Base-by-base conservation (phyloP, 257 asterid genomes). In the Gentiana dahurica region DNA sequence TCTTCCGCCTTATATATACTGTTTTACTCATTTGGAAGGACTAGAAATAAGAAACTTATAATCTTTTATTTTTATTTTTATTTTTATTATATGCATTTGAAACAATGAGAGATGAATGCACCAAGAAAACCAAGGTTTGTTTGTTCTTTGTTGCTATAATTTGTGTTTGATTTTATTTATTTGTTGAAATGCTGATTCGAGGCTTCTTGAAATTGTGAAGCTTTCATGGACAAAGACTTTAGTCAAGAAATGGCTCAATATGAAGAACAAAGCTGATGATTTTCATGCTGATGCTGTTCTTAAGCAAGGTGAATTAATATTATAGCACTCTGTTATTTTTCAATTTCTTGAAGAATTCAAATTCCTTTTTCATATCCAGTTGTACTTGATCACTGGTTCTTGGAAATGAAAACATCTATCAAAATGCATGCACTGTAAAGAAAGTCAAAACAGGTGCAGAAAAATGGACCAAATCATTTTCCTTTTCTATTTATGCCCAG, bases 171-270 rank as follows among this genome's bases (percentile, higher is more conserved):
- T 24, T 24, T 34, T 38, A 37, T 41, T 1, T 5, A 13, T 41
- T 49, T 4, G 35, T 71, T 67, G 11, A 4, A 52, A 66, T 77
- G 57, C 77, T 78, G 70, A 70, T 68, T 59, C 57, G 60, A 8
- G 71, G 6, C 5, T 41, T 41, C 47, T 58, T 73, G 52, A 54
- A 36, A 69, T 72, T 57, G 47, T 67, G 71, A 62, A 87, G 95
- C 58, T 81, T 77, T 81, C 97, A 47, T 87, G 95, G 95, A 77
- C 97, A 12, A 92, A 88, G 75, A 75, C 85, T 36, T 82, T 92
- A 48, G 91, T 92, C 69, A 88, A 92, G 87, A 92, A 92, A 85
- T 87, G 93, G 98, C 73, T 92, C 84, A 85, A 92, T 71, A 73
- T 83, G 77, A 88, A 65, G 75, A 77, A 76, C 85, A 85, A 82